Percentiles rank a stretch among this genome's conserved stretches.
phyloP scores from a whole-genome alignment of 768 basidiomycete species.

The Rhodotorula paludigena region DNA sequence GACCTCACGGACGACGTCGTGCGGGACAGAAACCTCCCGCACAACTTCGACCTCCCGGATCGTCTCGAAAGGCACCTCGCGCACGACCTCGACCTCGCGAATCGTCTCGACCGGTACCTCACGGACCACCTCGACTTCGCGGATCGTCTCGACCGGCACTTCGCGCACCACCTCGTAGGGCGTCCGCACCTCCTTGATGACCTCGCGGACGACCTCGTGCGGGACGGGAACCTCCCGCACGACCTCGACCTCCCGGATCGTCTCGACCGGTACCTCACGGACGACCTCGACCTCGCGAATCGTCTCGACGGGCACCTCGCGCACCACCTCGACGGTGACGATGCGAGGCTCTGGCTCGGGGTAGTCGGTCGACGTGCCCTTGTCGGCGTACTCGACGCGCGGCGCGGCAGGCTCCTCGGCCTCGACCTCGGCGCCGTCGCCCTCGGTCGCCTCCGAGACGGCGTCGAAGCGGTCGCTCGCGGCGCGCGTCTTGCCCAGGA shows the following conservation, averaged over 20 bases:
- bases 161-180: constrained; percentile 45
- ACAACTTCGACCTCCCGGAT: constrained; percentile 10
- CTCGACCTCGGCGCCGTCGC: not conserved
- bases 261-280: constrained; percentile 9
- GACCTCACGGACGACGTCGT: constrained; percentile 41
- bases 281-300: constrained; percentile 38
- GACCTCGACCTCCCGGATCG: constrained; percentile 24
- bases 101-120: constrained; percentile 2
- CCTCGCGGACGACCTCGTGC: constrained; percentile 35
- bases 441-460: constrained; percentile 5
- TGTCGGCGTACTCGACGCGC: not conserved
- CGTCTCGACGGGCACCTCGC: constrained; percentile 41
- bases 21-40: constrained; percentile 41
- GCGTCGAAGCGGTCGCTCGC: constrained; percentile 7
- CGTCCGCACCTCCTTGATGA: constrained; percentile 40
- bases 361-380: constrained; percentile 17
- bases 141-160: constrained; percentile 40
- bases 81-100: constrained; percentile 46
- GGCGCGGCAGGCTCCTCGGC: not conserved
- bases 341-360: constrained; percentile 25
- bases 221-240: constrained; percentile 39
- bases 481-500: constrained; percentile 8
- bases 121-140: constrained; percentile 12
- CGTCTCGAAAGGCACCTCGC: constrained; percentile 32
- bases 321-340: constrained; percentile 41